Evolutionary conservation across 2,329 filamentous ascomycete genomes (phyloP).

Genomic region (Metarhizium guizhouense): DNA sequence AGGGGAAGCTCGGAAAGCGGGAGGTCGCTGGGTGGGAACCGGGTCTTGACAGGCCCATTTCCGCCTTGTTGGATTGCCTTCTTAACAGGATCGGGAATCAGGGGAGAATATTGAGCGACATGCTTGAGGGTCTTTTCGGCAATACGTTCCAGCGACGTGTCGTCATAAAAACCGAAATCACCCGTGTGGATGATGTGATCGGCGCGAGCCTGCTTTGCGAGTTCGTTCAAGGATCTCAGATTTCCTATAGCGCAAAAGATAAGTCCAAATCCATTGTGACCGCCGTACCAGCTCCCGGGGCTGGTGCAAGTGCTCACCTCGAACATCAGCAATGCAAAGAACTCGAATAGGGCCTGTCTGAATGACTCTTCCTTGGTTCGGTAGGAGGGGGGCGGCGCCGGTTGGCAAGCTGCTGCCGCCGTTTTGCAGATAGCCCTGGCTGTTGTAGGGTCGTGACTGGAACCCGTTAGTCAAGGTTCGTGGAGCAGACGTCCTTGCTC

Average conservation of each 20-base stretch:
- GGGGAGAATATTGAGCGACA: slow-evolving; percentile 94
- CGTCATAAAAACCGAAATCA: slow-evolving; percentile 98
- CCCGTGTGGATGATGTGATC: slow-evolving; percentile 98
- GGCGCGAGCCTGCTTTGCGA: slow-evolving; percentile 87
- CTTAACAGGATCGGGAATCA: slow-evolving; percentile 72
- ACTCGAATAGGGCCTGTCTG: slow-evolving; percentile 58
- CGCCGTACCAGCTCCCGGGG: no score
- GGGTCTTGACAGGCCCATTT: slow-evolving; percentile 73
- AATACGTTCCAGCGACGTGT: slow-evolving; percentile 90
- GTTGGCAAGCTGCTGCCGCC: slow-evolving; percentile 46
- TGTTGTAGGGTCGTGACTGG: slow-evolving; percentile 38
- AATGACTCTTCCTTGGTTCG: slow-evolving; percentile 58
- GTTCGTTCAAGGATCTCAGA: slow-evolving; percentile 87
- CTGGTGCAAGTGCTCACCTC: slow-evolving; percentile 42
- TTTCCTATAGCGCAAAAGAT: slow-evolving; percentile 59
- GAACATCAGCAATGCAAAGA: slow-evolving; percentile 63
- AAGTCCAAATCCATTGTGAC: not conserved
- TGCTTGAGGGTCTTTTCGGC: slow-evolving; percentile 98
- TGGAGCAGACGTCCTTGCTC: not conserved
- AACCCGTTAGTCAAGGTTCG: slow-evolving; percentile 14
- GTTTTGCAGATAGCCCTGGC: slow-evolving; percentile 53
- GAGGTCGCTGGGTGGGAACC: slow-evolving; percentile 72
- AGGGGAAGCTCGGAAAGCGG: slow-evolving; percentile 87
- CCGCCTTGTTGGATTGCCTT: slow-evolving; percentile 58
- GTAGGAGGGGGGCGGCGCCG: slow-evolving; percentile 55